phyloP scores from a whole-genome alignment of 345 rosid species.

The Aurinia saxatilis region DNA sequence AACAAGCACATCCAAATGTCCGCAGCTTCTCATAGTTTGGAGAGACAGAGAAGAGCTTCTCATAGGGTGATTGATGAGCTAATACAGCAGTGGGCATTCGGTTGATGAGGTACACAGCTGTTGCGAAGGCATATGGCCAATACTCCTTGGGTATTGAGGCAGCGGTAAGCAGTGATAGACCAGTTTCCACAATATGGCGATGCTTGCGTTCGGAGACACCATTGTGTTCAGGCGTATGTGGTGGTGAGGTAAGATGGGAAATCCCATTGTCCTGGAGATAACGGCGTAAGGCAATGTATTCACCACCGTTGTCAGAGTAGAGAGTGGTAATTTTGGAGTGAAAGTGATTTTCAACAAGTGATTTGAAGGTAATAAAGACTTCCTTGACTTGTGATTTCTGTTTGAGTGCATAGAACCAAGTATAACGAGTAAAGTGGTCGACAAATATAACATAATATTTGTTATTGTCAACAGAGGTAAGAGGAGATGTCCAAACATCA shows the following conservation, averaged over 20 bases:
- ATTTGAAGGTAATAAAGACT: background rate
- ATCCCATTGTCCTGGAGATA: background rate
- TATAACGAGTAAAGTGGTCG: background rate
- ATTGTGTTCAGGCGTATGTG: background rate
- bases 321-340: background rate
- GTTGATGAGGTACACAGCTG: background rate
- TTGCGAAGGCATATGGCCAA: background rate
- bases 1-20: no score
- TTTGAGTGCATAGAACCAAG: background rate
- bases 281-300: background rate
- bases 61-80: background rate
- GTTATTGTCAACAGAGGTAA: background rate
- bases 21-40: background rate
- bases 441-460: background rate
- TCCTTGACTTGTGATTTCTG: background rate
- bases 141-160: background rate
- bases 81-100: background rate
- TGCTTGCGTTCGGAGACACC: background rate
- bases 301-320: no score
- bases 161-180: background rate
- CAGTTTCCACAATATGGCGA: background rate
- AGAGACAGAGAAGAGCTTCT: background rate
- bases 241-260: background rate
- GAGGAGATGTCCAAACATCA: background rate
- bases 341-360: background rate